Conservation (phyloP, 352 stramenopile species). For the Phytopythium mirpurense region DNA sequence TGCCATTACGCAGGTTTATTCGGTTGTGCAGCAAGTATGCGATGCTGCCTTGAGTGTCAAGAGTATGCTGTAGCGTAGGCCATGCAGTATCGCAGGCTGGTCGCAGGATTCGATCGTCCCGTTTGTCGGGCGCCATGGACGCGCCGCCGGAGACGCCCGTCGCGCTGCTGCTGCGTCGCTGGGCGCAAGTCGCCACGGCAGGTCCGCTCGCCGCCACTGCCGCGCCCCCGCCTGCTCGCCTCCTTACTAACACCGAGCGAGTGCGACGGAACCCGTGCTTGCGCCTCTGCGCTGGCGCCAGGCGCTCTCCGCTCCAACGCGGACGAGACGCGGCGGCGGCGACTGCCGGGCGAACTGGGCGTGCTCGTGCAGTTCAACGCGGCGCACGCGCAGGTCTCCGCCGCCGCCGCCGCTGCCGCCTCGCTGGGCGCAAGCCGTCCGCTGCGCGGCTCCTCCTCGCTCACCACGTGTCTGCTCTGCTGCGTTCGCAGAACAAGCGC, state of each 20-base stretch:
- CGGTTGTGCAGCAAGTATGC: not conserved
- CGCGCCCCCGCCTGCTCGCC: not conserved
- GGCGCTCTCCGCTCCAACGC: slow-evolving; percentile 34
- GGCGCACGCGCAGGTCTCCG: slow-evolving; percentile 26
- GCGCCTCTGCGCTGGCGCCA: slow-evolving; percentile 10
- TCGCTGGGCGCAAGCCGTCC: too few species aligned
- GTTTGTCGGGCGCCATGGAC: slow-evolving; percentile 5
- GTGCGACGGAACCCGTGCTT: too few species aligned
- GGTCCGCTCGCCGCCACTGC: slow-evolving; percentile 2
- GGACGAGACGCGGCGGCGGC: slow-evolving; percentile 25
- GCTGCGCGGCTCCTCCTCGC: not conserved
- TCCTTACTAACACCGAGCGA: too few species aligned
- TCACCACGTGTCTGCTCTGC: too few species aligned
- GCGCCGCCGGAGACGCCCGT: not conserved
- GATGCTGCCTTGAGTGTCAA: not conserved
- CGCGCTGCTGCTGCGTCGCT: slow-evolving; percentile 13
- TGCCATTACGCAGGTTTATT: not conserved
- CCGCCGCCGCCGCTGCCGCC: not conserved
- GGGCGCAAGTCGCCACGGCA: slow-evolving; percentile 17
- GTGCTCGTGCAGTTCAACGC: slow-evolving; percentile 42
- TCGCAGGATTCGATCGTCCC: not conserved
- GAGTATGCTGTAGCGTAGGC: not conserved
- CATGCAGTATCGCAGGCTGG: not conserved
- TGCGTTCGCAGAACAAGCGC: slow-evolving; percentile 29
- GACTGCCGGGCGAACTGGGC: slow-evolving; percentile 25